Conservation (phyloP, 805 yeast species). For the Trichomonascus vanleenenianus region DNA sequence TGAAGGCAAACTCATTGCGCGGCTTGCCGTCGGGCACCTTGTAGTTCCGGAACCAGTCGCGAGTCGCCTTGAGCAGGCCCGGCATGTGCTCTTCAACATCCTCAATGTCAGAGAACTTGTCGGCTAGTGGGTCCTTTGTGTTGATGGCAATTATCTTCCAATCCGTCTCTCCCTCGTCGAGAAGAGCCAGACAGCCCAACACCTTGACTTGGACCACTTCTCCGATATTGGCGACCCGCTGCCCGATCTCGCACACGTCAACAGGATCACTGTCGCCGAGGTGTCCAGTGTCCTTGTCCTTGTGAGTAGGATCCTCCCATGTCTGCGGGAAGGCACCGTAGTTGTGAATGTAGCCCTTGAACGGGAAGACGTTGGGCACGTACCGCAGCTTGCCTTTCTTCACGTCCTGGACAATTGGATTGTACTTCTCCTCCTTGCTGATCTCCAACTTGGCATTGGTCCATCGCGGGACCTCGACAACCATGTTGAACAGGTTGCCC, state of each 20-base stretch:
- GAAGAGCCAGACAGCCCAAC: conserved; percentile 86
- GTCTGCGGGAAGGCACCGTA: conserved; percentile 62
- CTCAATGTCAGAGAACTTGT: conserved; percentile 48
- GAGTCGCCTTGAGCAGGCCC: conserved; percentile 58
- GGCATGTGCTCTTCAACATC: conserved; percentile 68
- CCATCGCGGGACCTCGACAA: conserved; percentile 94
- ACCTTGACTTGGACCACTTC: conserved; percentile 83
- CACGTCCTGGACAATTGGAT: conserved; percentile 76
- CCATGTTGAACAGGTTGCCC: conserved; percentile 55
- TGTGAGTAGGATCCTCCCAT: conserved; percentile 88
- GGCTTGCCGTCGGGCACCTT: conserved; percentile 80
- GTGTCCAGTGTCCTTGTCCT: conserved; percentile 38
- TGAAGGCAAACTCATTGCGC: conserved; percentile 64
- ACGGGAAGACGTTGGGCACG: conserved; percentile 73
- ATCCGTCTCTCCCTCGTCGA: conserved; percentile 96
- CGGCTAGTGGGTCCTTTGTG: conserved; percentile 55
- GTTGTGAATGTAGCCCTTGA: conserved; percentile 77
- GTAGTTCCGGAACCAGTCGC: conserved; percentile 76
- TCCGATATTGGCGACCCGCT: conserved; percentile 49
- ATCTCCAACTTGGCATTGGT: conserved; percentile 79
- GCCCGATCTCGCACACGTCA: conserved; percentile 88
- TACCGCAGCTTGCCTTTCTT: conserved; percentile 70
- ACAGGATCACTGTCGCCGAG: conserved; percentile 92
- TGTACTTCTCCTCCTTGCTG: conserved; percentile 45
- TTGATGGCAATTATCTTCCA: conserved; percentile 83